Percentiles rank a stretch among this genome's conserved stretches.
These are phyloP conservation scores for Backusella luteola DNA, from an alignment of 192 early-diverging fungal genomes.

Conservation along the genomic window DNA sequence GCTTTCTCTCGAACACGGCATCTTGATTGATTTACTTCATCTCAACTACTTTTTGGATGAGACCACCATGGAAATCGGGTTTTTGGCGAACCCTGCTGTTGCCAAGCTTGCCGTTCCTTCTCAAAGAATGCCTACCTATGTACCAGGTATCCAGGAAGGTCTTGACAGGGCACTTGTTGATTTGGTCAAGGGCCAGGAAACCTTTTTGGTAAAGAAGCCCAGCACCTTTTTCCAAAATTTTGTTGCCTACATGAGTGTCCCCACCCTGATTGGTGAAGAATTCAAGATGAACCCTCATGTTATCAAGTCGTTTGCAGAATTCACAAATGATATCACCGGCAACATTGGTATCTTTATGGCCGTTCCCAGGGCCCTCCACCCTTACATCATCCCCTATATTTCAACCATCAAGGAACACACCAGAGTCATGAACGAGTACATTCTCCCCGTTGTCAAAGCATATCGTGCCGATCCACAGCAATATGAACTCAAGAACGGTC, in stretches of 20 bases:
- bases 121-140: constrained; percentile 11
- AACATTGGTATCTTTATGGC: constrained; percentile 18
- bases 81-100: constrained; percentile 18
- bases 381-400: constrained; percentile 16
- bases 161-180: background rate
- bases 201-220: background rate
- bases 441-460: background rate
- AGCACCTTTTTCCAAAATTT: constrained; percentile 13
- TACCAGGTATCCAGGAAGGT: constrained; percentile 11
- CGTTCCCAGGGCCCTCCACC: constrained; percentile 14
- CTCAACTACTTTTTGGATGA: constrained; percentile 17
- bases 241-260: constrained; percentile 33
- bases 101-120: constrained; percentile 4
- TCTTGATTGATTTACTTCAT: constrained; percentile 20
- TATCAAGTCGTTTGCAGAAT: constrained; percentile 25
- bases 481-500: background rate
- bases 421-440: constrained; percentile 5
- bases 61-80: constrained; percentile 20
- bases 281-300: constrained; percentile 13
- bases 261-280: constrained; percentile 21
- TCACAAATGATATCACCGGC: constrained; percentile 24
- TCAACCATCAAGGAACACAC: constrained; percentile 8
- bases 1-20: constrained; percentile 26
- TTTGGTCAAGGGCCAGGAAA: background rate
- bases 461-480: background rate